These are phyloP conservation scores for Saprolegnia parasitica DNA, from an alignment of 352 stramenopile species.

Conservation along the genomic window DNA sequence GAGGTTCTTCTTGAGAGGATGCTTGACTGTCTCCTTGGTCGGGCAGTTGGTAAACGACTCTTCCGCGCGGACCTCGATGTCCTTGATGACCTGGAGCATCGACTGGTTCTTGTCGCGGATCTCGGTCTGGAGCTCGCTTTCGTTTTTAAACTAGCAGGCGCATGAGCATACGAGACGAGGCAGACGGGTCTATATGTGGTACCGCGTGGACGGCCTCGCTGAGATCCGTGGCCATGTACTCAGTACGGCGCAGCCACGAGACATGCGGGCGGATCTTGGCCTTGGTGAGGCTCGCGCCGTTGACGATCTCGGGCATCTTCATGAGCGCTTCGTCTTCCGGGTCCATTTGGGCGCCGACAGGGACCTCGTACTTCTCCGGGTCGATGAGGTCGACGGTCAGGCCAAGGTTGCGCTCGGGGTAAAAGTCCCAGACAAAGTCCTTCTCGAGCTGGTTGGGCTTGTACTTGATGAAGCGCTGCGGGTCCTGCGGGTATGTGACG, in stretches of 20 bases:
- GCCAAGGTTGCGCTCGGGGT: slow-evolving; percentile 74
- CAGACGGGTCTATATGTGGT: not conserved
- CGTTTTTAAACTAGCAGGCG: slow-evolving; percentile 59
- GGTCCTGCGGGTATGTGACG: slow-evolving; percentile 73
- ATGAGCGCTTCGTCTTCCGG: slow-evolving; percentile 18
- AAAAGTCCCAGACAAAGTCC: slow-evolving; percentile 83
- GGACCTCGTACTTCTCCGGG: slow-evolving; percentile 72
- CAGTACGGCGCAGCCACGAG: slow-evolving; percentile 73
- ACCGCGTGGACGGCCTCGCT: slow-evolving; percentile 79
- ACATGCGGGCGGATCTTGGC: slow-evolving; percentile 66
- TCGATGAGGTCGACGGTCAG: slow-evolving; percentile 81
- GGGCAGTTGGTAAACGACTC: slow-evolving; percentile 71
- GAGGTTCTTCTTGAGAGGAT: slow-evolving; percentile 79
- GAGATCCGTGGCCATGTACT: slow-evolving; percentile 84
- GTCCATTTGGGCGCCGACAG: slow-evolving; percentile 15
- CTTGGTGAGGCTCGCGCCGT: slow-evolving; percentile 39
- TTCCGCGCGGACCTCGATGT: slow-evolving; percentile 73
- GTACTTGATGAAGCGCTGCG: slow-evolving; percentile 76
- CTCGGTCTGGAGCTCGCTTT: slow-evolving; percentile 77
- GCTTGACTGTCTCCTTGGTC: slow-evolving; percentile 54
- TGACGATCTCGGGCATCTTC: slow-evolving; percentile 28
- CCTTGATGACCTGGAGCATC: slow-evolving; percentile 63
- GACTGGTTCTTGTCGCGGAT: slow-evolving; percentile 78
- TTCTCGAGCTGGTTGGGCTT: slow-evolving; percentile 78
- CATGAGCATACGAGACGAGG: not conserved